Evolutionary conservation across 306 rosid species (phyloP).

Genomic region (Albizia julibrissin): DNA sequence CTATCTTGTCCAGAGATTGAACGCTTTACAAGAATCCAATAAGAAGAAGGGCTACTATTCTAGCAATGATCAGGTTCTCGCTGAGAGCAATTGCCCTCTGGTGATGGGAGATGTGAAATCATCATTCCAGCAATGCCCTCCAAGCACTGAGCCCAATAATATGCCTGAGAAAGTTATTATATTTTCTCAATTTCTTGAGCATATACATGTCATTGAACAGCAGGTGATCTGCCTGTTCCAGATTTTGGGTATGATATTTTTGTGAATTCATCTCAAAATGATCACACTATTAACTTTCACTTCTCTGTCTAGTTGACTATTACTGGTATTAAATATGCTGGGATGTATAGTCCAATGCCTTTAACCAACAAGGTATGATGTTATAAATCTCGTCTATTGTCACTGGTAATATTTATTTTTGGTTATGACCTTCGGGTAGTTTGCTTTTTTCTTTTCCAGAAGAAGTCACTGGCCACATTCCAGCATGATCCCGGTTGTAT

Average conservation of each 20-base stretch:
- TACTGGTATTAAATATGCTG: conserved; percentile 80
- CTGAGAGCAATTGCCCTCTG: conserved; percentile 38
- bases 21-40: conserved; percentile 66
- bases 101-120: conserved; percentile 36
- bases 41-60: conserved; percentile 34
- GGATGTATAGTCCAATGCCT: conserved; percentile 97
- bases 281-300: conserved; percentile 30
- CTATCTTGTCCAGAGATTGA: conserved; percentile 70
- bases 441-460: conserved; percentile 54
- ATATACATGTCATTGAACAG: conserved; percentile 93
- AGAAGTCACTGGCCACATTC: conserved; percentile 80
- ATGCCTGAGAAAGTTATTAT: conserved; percentile 75
- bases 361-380: conserved; percentile 71
- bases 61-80: conserved; percentile 34
- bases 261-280: conserved; percentile 21
- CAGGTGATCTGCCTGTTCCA: conserved; percentile 56
- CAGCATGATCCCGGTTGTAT: conserved; percentile 81
- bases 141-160: conserved; percentile 31
- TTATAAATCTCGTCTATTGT: conserved; percentile 24
- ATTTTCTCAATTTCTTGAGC: conserved; percentile 98
- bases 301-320: conserved; percentile 63
- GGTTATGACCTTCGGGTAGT: conserved; percentile 31
- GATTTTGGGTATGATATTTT: background rate
- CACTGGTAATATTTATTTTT: conserved; percentile 18
- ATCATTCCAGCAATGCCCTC: conserved; percentile 35